Percentiles rank a stretch among this genome's conserved stretches.
Conservation (phyloP, 192 early-diverging fungal genomes). For the Dissophora globulifera region DNA sequence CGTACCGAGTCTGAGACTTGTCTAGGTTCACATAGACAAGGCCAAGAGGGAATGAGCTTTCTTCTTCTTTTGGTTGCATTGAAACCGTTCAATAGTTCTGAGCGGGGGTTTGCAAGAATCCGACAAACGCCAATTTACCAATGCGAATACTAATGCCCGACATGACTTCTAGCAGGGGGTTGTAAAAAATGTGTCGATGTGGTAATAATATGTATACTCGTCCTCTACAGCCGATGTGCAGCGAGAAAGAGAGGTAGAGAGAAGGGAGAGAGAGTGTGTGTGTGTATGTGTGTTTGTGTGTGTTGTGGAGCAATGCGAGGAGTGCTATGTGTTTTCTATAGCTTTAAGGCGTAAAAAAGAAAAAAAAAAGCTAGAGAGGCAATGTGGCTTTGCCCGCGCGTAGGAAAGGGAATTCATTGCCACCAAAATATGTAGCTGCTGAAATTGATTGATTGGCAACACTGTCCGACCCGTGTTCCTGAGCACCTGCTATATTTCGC, state of each 20-base stretch:
- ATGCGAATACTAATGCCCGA: slow-evolving; percentile 51
- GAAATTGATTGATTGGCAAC: neutral
- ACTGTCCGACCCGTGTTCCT: neutral
- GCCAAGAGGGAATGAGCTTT: neutral
- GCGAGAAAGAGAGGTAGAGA: too few species aligned
- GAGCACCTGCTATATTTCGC: neutral
- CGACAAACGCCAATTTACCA: slow-evolving; percentile 16
- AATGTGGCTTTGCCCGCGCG: neutral
- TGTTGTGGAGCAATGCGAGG: too few species aligned
- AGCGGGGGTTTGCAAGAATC: neutral
- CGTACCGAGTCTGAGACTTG: slow-evolving; percentile 43
- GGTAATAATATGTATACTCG: too few species aligned
- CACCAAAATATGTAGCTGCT: neutral
- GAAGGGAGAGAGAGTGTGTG: too few species aligned
- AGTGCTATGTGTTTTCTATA: too few species aligned
- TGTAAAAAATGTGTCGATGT: too few species aligned
- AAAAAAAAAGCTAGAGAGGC: slow-evolving; percentile 11
- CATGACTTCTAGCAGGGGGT: slow-evolving; percentile 23
- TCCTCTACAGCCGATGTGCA: too few species aligned
- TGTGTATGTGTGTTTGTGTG: too few species aligned
- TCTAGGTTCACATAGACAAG: slow-evolving; percentile 10
- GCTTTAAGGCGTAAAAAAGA: slow-evolving; percentile 6
- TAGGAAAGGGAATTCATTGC: neutral
- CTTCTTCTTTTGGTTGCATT: too few species aligned
- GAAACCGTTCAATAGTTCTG: too few species aligned